These are phyloP conservation scores for Phytophthora podocarpi DNA, from an alignment of 352 stramenopile genomes.

Conservation along the genomic window DNA sequence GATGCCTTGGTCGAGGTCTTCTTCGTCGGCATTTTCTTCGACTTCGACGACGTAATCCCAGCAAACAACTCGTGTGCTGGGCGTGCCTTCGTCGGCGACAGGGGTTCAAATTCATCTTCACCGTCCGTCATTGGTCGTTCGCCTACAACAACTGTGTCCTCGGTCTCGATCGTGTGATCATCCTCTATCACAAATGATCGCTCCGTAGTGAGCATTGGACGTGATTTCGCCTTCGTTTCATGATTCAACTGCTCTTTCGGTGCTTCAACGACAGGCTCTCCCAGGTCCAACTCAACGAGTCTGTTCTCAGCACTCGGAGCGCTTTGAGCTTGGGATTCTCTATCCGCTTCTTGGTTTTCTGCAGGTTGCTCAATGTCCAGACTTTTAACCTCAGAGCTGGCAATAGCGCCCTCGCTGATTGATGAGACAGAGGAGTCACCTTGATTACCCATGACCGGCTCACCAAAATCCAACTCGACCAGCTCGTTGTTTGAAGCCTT, in stretches of 20 bases:
- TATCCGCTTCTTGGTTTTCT: neutral
- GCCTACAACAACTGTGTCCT: slow-evolving; percentile 67
- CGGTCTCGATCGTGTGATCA: slow-evolving; percentile 58
- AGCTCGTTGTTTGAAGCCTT: neutral
- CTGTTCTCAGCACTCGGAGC: neutral
- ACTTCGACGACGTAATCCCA: slow-evolving; percentile 5
- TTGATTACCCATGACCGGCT: neutral
- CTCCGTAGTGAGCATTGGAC: slow-evolving; percentile 69
- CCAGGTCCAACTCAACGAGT: slow-evolving; percentile 13
- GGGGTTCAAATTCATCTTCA: slow-evolving; percentile 49
- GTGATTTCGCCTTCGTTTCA: slow-evolving; percentile 19
- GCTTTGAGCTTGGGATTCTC: neutral
- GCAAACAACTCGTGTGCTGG: slow-evolving; percentile 16
- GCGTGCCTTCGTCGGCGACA: slow-evolving; percentile 6
- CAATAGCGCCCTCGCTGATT: neutral
- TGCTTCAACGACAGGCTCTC: neutral
- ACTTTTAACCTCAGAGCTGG: neutral
- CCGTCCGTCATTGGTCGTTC: slow-evolving; percentile 62
- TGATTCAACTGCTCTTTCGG: slow-evolving; percentile 13
- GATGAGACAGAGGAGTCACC: neutral
- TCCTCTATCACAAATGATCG: slow-evolving; percentile 72
- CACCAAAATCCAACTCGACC: slow-evolving; percentile 12
- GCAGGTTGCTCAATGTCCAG: neutral
- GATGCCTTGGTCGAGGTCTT: slow-evolving; percentile 5
- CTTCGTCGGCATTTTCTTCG: slow-evolving; percentile 7